These are phyloP conservation scores for Vitis hybrid DNA, from an alignment of 177 flowering plant species.

Conservation along the genomic window DNA sequence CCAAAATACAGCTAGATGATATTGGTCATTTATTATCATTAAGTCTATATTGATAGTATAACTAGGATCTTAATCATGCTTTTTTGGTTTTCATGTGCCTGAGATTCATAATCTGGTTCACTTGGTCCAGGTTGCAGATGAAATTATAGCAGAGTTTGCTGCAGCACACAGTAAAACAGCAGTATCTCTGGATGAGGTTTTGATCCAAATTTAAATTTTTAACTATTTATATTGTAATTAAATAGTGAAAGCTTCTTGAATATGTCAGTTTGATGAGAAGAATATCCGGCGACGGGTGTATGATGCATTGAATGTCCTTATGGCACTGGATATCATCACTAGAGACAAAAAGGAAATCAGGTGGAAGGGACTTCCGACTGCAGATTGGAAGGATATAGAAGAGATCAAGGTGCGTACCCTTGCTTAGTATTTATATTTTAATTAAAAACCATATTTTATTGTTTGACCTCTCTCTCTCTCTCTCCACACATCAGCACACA, in stretches of 20 bases:
- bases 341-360: constrained; percentile 65
- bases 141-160: constrained; percentile 54
- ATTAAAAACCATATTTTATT: background rate
- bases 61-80: background rate
- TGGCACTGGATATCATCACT: constrained; percentile 65
- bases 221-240: background rate
- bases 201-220: background rate
- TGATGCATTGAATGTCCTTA: constrained; percentile 69
- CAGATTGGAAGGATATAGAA: constrained; percentile 43
- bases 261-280: constrained; percentile 52
- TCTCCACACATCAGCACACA: background rate
- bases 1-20: no score
- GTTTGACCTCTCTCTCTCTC: background rate
- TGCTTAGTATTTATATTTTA: background rate
- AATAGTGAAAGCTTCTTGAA: constrained; percentile 5
- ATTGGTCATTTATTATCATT: background rate
- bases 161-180: constrained; percentile 20
- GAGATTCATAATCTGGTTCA: background rate
- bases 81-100: background rate
- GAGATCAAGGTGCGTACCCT: constrained; percentile 41
- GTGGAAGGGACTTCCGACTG: constrained; percentile 65
- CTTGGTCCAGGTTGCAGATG: constrained; percentile 59
- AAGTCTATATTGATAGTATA: background rate
- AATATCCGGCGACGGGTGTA: constrained; percentile 68
- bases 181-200: constrained; percentile 37